Base-by-base conservation (phyloP, 78 protist species). In the Polysphondylium violaceum region DNA sequence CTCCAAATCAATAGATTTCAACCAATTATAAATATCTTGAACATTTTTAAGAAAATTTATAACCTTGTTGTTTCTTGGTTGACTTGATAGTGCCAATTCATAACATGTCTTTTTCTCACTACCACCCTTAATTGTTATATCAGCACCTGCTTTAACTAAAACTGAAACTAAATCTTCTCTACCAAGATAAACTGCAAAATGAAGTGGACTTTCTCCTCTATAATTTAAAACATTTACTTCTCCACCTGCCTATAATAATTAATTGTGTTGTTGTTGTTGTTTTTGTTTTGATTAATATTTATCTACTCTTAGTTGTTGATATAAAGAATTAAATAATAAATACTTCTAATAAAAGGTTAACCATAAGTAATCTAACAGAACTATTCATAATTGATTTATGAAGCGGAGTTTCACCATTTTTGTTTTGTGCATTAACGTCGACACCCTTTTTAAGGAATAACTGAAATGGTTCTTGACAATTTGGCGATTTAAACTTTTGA, bases 321-420 rank as follows among this genome's bases (percentile, higher is more conserved):
- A 35, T 33, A 8, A 47, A 14, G 53, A 35, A 29, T 7, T 0
- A 33, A 11, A 38, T 19, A 17, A 36, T 68, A 68, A 53, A 43
- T 68, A 68, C 76, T 0, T 87, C 83, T 43, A 87, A 64, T 56
- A 92, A 47, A 44, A 61, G 35, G 47, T 81, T 69, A 33, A 92
- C 95, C 91, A 92, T 74, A 27, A 92, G 29, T 21, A 92, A n/a
- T 33, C 95, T 58, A 21, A 92, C 78, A 16, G 69, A 65, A 60
- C 87, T 93, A 43, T 93, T 93, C 19, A 87, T 58, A 65, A 67
- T 85, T 21, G 96, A 76, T 47, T 93, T 93, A 61, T 93, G 96
- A 23, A 93, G 76, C 6, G 93, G 94, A 8, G 96, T 87, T 71
- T 93, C 96, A 44, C 96, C 96, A 53, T 41, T 78, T 38, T 50